Evolutionary conservation across 768 basidiomycete species (phyloP).

Genomic region (Leccinum obscurum): DNA sequence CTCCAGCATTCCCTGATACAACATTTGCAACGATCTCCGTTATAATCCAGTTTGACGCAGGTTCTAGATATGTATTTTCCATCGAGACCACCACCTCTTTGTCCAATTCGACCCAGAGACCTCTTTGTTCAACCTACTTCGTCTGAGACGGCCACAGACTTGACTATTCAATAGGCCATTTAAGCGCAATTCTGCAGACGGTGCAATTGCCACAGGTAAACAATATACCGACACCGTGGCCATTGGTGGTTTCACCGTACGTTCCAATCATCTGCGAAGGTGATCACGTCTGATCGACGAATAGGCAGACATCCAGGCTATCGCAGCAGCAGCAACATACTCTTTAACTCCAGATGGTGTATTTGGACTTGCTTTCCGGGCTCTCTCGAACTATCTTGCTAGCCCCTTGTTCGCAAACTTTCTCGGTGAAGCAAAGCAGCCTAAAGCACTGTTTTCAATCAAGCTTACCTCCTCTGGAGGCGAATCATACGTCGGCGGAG

Average conservation of each 20-base stretch:
- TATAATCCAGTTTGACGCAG: constrained; percentile 32
- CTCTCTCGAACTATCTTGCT: constrained; percentile 26
- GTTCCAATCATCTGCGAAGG: neutral
- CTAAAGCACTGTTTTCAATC: constrained; percentile 27
- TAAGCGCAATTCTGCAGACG: constrained; percentile 35
- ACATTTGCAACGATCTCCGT: neutral
- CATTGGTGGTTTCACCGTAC: constrained; percentile 6
- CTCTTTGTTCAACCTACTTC: constrained; percentile 17
- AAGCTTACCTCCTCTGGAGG: constrained; percentile 18
- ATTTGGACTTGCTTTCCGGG: constrained; percentile 33
- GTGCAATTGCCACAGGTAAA: constrained; percentile 31
- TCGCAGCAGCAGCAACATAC: constrained; percentile 12
- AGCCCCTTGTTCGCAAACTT: constrained; percentile 33
- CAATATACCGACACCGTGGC: constrained; percentile 37
- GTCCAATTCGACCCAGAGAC: constrained; percentile 10
- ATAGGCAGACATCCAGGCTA: constrained; percentile 13
- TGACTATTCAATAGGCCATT: constrained; percentile 22
- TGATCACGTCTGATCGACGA: neutral
- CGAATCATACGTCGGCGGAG: constrained; percentile 44
- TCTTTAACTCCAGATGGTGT: constrained; percentile 14
- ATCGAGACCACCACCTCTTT: neutral
- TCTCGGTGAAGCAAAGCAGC: constrained; percentile 15
- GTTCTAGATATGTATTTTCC: constrained; percentile 17
- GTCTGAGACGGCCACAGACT: constrained; percentile 29
- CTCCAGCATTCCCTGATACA: neutral